These are phyloP conservation scores for Cryptococcus neoformans DNA, from an alignment of 1,284 basidiomycete species.

Conservation along the genomic window DNA sequence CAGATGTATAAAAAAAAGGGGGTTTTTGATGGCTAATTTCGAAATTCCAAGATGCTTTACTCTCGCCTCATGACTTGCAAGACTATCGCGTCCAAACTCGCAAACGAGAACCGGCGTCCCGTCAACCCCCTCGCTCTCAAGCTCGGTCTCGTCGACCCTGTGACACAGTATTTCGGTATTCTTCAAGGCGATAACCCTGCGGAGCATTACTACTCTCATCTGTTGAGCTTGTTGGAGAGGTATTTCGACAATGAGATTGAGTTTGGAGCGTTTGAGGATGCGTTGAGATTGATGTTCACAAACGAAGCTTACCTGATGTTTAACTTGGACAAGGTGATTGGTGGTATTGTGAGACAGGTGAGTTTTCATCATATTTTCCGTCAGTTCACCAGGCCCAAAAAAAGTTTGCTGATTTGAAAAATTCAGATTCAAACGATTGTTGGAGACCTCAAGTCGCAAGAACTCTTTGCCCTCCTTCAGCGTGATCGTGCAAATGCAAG, in stretches of 20 bases:
- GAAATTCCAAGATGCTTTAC: conserved; percentile 62
- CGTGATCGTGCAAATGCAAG: conserved; percentile 62
- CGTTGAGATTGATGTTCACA: conserved; percentile 94
- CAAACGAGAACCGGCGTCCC: conserved; percentile 46
- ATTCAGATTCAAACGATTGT: conserved; percentile 70
- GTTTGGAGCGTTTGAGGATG: conserved; percentile 86
- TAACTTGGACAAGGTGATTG: conserved; percentile 89
- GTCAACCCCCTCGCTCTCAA: conserved; percentile 56
- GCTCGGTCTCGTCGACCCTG: conserved; percentile 63
- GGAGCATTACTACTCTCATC: conserved; percentile 76
- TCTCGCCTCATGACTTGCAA: conserved; percentile 81
- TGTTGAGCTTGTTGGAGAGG: conserved; percentile 89
- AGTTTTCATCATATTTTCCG: conserved; percentile 31
- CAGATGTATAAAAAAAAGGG: neutral
- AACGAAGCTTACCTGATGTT: conserved; percentile 91
- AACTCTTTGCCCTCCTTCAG: conserved; percentile 74
- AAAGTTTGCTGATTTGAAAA: neutral
- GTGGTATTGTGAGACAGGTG: conserved; percentile 81
- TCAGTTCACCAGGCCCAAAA: neutral
- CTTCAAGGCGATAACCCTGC: conserved; percentile 53
- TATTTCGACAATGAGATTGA: conserved; percentile 92
- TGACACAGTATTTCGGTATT: conserved; percentile 49
- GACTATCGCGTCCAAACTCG: conserved; percentile 57
- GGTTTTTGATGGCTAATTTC: no score
- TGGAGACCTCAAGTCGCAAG: conserved; percentile 76